These are phyloP conservation scores for Aspergillus novoparasiticus DNA, from an alignment of 2,329 filamentous ascomycete species.

Conservation along the genomic window DNA sequence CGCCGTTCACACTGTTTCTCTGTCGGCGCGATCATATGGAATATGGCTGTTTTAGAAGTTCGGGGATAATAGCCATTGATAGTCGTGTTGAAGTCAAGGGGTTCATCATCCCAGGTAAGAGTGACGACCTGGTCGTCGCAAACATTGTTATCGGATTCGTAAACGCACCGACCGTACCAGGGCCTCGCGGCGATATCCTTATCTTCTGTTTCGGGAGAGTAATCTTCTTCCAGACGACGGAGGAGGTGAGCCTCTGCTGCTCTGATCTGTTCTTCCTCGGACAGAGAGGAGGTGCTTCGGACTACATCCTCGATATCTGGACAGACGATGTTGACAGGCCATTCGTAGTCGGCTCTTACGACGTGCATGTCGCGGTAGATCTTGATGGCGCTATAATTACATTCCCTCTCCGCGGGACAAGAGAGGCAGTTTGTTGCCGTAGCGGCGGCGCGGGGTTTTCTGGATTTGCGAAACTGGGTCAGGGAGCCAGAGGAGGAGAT, in stretches of 20 bases:
- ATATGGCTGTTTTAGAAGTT: conserved; percentile 78
- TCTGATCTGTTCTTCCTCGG: neutral
- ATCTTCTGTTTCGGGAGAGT: conserved; percentile 58
- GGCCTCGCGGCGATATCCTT: conserved; percentile 52
- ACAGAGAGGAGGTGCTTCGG: conserved; percentile 10
- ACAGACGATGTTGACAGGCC: conserved; percentile 88
- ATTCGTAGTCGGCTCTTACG: conserved; percentile 66
- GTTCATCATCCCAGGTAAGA: conserved; percentile 74
- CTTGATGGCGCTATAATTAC: conserved; percentile 81
- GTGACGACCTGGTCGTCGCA: conserved; percentile 91
- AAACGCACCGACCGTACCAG: conserved; percentile 95
- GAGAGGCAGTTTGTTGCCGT: conserved; percentile 82
- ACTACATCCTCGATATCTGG: conserved; percentile 85
- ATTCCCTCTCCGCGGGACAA: conserved; percentile 73
- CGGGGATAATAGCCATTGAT: conserved; percentile 39
- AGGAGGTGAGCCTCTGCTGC: conserved; percentile 56
- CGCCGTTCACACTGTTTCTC: conserved; percentile 84
- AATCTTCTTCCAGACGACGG: conserved; percentile 55
- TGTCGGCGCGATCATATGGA: conserved; percentile 94
- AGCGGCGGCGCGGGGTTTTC: conserved; percentile 77
- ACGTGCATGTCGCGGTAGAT: conserved; percentile 76
- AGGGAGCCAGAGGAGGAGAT: conserved; percentile 77
- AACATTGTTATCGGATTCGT: conserved; percentile 89
- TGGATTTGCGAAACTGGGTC: conserved; percentile 73
- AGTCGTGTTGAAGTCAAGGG: neutral